phyloP scores from a whole-genome alignment of 202 grass and related monocot species.

The Carex sylvatica region DNA sequence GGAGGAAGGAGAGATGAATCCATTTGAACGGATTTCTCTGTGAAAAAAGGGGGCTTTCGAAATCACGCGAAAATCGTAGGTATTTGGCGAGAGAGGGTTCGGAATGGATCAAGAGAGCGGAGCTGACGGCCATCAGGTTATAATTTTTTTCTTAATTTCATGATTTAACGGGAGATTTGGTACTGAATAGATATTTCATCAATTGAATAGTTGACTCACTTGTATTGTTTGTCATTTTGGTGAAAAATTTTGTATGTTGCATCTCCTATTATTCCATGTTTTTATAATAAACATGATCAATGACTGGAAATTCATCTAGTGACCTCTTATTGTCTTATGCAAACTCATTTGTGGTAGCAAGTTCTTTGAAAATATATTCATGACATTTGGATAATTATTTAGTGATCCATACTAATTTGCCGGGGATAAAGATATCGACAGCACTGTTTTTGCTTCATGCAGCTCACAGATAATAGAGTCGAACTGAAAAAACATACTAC shows the following conservation, averaged over 20 bases:
- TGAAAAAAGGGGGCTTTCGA: neutral
- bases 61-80: neutral
- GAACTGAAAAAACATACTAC: too few species aligned
- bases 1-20: neutral
- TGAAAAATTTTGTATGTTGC: neutral
- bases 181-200: neutral
- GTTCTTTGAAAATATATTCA: neutral
- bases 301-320: neutral
- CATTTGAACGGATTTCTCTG: neutral
- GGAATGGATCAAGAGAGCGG: slow-evolving; percentile 34
- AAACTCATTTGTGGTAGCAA: neutral
- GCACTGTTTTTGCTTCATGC: too few species aligned
- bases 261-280: neutral
- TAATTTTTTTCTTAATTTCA: neutral
- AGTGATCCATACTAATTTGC: neutral
- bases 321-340: neutral
- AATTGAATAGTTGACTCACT: neutral
- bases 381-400: neutral
- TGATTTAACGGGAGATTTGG: neutral
- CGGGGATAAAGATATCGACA: too few species aligned
- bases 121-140: slow-evolving; percentile 22
- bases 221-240: neutral
- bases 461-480: too few species aligned
- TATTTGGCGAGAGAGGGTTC: neutral
- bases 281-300: neutral